These are phyloP conservation scores for Apiotrichum porosum DNA, from an alignment of 1,284 basidiomycete species.

Conservation along the genomic window DNA sequence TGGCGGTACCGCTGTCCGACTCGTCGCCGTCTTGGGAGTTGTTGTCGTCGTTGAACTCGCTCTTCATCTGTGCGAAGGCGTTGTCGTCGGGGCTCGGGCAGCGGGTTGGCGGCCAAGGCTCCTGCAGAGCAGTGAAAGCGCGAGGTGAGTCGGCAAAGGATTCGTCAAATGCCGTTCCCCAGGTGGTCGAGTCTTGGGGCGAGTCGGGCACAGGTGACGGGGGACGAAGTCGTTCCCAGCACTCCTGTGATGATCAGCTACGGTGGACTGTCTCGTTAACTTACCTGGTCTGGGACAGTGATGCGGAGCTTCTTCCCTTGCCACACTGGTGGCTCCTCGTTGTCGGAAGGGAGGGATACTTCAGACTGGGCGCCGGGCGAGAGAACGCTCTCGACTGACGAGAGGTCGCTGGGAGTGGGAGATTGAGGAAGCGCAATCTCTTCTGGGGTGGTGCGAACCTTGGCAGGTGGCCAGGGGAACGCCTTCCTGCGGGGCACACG, in stretches of 20 bases:
- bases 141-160: constrained; percentile 1
- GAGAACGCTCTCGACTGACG: constrained; percentile 3
- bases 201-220: background rate
- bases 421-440: constrained; percentile 13
- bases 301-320: constrained; percentile 5
- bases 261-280: background rate
- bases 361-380: background rate
- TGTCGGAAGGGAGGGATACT: too few species aligned
- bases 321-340: constrained; percentile 2
- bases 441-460: constrained; percentile 1
- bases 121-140: constrained; percentile 5
- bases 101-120: constrained; percentile 6
- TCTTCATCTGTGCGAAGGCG: background rate
- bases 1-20: constrained; percentile 1
- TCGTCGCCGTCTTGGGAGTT: background rate
- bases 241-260: background rate
- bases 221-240: constrained; percentile 2
- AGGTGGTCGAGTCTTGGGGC: constrained; percentile 1
- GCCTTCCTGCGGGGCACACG: constrained; percentile 7
- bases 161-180: constrained; percentile 4
- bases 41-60: background rate
- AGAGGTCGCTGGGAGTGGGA: constrained; percentile 6
- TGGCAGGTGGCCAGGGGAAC: constrained; percentile 12
- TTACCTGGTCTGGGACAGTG: constrained; percentile 3
- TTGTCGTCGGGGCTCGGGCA: constrained; percentile 1